These are phyloP conservation scores for Capronia americana DNA, from an alignment of 2,329 filamentous ascomycete genomes.

Conservation along the genomic window DNA sequence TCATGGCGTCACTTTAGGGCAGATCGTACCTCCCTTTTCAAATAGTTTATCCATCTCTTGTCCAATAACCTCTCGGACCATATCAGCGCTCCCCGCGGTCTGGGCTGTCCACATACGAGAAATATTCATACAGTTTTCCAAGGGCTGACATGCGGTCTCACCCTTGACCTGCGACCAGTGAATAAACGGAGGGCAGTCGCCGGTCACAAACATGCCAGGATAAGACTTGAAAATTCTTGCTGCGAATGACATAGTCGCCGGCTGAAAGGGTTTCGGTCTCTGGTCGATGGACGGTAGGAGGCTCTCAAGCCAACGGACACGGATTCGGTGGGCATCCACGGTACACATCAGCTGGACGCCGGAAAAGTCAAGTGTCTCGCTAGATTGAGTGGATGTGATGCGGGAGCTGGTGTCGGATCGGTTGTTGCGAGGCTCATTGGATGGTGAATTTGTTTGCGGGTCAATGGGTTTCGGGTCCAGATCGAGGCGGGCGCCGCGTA, in stretches of 20 bases:
- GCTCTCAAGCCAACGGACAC: conserved; percentile 57
- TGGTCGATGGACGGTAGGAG: conserved; percentile 56
- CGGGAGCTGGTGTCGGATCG: not conserved
- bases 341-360: conserved; percentile 49
- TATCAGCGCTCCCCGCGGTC: conserved; percentile 44
- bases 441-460: not conserved
- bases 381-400: not conserved
- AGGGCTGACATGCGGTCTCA: conserved; percentile 42
- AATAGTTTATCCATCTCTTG: conserved; percentile 54
- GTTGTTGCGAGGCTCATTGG: not conserved
- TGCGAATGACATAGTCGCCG: conserved; percentile 49
- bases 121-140: conserved; percentile 53
- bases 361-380: conserved; percentile 17
- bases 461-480: not conserved
- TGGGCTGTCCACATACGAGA: conserved; percentile 51
- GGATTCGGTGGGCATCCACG: conserved; percentile 56
- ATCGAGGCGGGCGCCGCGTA: not conserved
- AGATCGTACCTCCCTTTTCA: conserved; percentile 19
- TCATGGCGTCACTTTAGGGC: not conserved
- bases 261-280: conserved; percentile 51
- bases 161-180: conserved; percentile 48
- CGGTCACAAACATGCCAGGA: conserved; percentile 46
- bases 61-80: conserved; percentile 46
- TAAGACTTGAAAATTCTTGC: conserved; percentile 55
- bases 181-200: conserved; percentile 54